phyloP scores from a whole-genome alignment of 352 stramenopile species.

The Pythium dissotocum region DNA sequence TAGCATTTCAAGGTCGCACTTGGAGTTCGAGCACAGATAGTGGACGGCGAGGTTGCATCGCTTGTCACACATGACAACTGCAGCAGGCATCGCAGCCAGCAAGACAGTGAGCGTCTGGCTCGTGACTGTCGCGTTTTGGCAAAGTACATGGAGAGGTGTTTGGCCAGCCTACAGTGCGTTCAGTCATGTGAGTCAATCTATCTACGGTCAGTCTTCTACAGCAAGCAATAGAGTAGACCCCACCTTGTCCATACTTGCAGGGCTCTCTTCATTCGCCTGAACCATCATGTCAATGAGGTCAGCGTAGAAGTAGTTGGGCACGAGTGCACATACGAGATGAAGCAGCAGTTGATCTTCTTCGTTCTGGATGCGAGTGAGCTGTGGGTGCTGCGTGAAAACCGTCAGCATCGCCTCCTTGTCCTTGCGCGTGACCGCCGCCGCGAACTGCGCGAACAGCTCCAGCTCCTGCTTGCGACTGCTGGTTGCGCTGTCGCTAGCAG shows the following conservation, averaged over 20 bases:
- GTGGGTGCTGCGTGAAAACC: constrained; percentile 32
- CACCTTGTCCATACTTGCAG: constrained; percentile 46
- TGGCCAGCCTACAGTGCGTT: constrained; percentile 28
- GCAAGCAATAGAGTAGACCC: neutral
- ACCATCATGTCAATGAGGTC: constrained; percentile 60
- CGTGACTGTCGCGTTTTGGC: constrained; percentile 46
- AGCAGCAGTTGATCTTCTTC: constrained; percentile 51
- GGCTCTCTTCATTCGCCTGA: constrained; percentile 36
- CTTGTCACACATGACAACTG: constrained; percentile 43
- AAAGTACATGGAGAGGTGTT: constrained; percentile 59
- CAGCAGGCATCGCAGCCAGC: constrained; percentile 34
- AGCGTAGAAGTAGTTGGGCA: constrained; percentile 51
- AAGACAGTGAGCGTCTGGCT: constrained; percentile 39
- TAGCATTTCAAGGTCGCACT: constrained; percentile 46
- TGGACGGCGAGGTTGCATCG: constrained; percentile 50
- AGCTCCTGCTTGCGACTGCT: constrained; percentile 28
- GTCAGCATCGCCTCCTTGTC: constrained; percentile 58
- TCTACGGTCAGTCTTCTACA: neutral
- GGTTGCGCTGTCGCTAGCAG: neutral
- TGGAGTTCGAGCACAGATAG: constrained; percentile 45
- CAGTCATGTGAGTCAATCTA: neutral
- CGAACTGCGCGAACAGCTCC: constrained; percentile 30
- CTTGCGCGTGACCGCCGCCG: constrained; percentile 37
- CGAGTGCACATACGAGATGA: constrained; percentile 51
- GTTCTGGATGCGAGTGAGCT: constrained; percentile 32